phyloP scores from a whole-genome alignment of 1,139 yeast species.

The Diutina scorzettiae region DNA sequence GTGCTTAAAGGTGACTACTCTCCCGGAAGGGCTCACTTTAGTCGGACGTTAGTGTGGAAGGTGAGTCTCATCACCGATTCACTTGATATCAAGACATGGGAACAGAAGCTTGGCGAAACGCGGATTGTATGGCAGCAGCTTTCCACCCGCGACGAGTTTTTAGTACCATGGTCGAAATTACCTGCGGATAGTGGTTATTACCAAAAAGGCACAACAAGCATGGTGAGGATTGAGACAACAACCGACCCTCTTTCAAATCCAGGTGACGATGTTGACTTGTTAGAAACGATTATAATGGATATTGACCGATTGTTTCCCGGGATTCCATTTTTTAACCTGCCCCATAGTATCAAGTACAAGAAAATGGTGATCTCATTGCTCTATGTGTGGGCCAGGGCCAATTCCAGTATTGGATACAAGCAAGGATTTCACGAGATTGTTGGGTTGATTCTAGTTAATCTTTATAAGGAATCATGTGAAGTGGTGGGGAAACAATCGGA shows the following conservation, averaged over 20 bases:
- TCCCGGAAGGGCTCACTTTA: slow-evolving; percentile 14
- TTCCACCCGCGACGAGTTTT: slow-evolving; percentile 20
- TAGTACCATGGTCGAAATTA: slow-evolving; percentile 28
- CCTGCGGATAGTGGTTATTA: slow-evolving; percentile 21
- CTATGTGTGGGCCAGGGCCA: slow-evolving; percentile 42
- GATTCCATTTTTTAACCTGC: slow-evolving; percentile 32
- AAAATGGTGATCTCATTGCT: slow-evolving; percentile 38
- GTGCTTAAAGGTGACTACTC: slow-evolving; percentile 24
- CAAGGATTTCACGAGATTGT: slow-evolving; percentile 65
- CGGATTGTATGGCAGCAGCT: slow-evolving; percentile 29
- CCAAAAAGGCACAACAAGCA: not conserved
- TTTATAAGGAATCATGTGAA: slow-evolving; percentile 28
- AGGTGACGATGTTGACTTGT: slow-evolving; percentile 8
- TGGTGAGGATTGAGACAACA: not conserved
- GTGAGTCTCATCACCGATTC: slow-evolving; percentile 26
- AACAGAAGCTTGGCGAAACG: slow-evolving; percentile 16
- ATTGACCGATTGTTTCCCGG: slow-evolving; percentile 53
- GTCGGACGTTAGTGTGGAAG: slow-evolving; percentile 30
- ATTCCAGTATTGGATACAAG: slow-evolving; percentile 43
- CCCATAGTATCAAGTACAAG: slow-evolving; percentile 18
- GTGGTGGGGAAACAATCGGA: slow-evolving; percentile 10
- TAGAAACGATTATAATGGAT: slow-evolving; percentile 45
- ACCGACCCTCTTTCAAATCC: not conserved
- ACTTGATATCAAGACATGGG: slow-evolving; percentile 27
- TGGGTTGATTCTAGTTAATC: slow-evolving; percentile 43